These are phyloP conservation scores for Skeletonema menzelii DNA, from an alignment of 108 stramenopile species.

Conservation along the genomic window DNA sequence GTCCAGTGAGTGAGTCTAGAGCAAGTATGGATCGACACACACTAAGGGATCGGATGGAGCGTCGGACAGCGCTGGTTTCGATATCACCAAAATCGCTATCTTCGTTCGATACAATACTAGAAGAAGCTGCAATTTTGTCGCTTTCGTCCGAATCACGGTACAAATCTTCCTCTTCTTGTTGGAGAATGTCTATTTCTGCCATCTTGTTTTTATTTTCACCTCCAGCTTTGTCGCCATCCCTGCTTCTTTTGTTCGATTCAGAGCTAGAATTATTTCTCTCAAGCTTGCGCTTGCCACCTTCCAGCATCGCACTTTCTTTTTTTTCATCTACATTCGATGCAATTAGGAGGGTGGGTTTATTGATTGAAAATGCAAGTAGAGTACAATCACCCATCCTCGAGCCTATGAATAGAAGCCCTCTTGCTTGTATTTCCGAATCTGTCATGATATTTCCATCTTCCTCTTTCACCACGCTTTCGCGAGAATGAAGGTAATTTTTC, in stretches of 20 bases:
- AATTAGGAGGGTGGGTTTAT: constrained; percentile 33
- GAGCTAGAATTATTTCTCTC: constrained; percentile 18
- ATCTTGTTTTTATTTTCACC: constrained; percentile 3
- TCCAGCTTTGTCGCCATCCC: constrained; percentile 51
- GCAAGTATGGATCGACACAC: constrained; percentile 57
- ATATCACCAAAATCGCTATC: constrained; percentile 7
- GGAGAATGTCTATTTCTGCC: neutral
- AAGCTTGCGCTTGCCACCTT: constrained; percentile 26
- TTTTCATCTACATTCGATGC: constrained; percentile 17
- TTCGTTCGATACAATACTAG: neutral
- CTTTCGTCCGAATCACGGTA: constrained; percentile 10
- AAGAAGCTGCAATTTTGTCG: constrained; percentile 26
- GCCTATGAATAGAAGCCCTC: constrained; percentile 75
- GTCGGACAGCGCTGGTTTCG: neutral
- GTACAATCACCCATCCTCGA: constrained; percentile 85
- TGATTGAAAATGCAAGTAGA: constrained; percentile 72
- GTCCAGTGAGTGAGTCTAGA: constrained; percentile 71
- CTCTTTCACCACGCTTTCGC: constrained; percentile 12
- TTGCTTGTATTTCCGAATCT: constrained; percentile 23
- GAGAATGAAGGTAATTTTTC: constrained; percentile 12
- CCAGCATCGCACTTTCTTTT: constrained; percentile 1
- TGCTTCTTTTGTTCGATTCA: constrained; percentile 44
- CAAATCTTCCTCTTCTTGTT: constrained; percentile 1
- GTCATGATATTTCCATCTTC: neutral
- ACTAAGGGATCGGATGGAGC: constrained; percentile 23